These are phyloP conservation scores for Plectosphaerella sp. DNA, from an alignment of 2,329 filamentous ascomycete genomes.

Conservation along the genomic window DNA sequence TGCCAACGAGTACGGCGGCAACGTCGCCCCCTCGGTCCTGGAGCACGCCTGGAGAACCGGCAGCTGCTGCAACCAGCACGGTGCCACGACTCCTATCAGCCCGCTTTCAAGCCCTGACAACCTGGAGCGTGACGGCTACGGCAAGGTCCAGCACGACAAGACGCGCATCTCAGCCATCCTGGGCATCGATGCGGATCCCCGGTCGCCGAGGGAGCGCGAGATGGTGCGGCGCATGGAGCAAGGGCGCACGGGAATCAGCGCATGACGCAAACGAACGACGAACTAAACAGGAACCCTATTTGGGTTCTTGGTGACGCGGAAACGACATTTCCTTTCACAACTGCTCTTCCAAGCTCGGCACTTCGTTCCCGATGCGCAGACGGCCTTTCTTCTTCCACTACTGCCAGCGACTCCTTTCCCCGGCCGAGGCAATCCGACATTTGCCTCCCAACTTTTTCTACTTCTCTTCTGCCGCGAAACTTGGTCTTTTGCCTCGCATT, in stretches of 20 bases:
- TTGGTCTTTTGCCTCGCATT: slow-evolving; percentile 1
- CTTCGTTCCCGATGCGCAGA: background rate
- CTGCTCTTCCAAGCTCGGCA: too few species aligned
- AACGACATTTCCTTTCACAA: too few species aligned
- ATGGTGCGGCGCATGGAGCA: slow-evolving; percentile 53
- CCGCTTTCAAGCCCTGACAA: slow-evolving; percentile 47
- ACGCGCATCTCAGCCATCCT: slow-evolving; percentile 61
- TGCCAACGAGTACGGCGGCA: slow-evolving; percentile 65
- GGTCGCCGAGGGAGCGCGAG: slow-evolving; percentile 53
- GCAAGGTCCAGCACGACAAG: slow-evolving; percentile 41
- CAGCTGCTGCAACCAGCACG: slow-evolving; percentile 33
- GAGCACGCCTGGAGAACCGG: slow-evolving; percentile 66
- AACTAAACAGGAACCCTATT: background rate
- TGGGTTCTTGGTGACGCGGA: background rate
- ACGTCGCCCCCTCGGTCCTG: slow-evolving; percentile 56
- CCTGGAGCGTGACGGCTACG: slow-evolving; percentile 34
- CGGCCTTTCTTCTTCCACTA: slow-evolving; percentile 7
- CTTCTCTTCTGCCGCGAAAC: background rate
- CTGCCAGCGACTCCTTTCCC: slow-evolving; percentile 1
- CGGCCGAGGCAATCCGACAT: background rate
- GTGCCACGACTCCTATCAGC: slow-evolving; percentile 43
- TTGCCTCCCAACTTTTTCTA: background rate
- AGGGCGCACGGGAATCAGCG: slow-evolving; percentile 30
- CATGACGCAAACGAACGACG: slow-evolving; percentile 14
- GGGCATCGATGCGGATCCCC: slow-evolving; percentile 54